Base-by-base conservation (phyloP, 1,284 basidiomycete species). In the Ustilago crameri region DNA sequence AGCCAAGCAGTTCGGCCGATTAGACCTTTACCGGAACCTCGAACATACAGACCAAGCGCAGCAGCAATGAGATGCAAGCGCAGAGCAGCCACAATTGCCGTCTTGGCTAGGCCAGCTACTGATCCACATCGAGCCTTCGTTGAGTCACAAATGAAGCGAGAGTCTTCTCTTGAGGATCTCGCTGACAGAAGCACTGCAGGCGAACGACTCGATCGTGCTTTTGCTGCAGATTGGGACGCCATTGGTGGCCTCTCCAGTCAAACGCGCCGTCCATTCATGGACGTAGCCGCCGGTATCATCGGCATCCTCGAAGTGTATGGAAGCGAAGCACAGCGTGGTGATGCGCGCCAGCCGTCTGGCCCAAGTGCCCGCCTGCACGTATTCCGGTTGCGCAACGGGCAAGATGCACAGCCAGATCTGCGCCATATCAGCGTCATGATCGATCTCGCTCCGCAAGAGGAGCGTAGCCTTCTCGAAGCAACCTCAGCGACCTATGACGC, bases 181-280 rank as follows among this genome's bases (percentile, higher is more conserved):
- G 54, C 38, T 14, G 51, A 52, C 14, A 37, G 41, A 23, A 30
- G 37, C 37, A 46, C 47, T 7, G 47, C 68, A 24, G 58, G 51
- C 18, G 68, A 71, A 34, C 61, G 62, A 5, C 54, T 71, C 7
- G 62, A 71, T 4, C 53, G 34, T 7, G 68, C 62, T 18, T 65
- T 71, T 41, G 55, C 68, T 15, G 53, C 54, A 8, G 58, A 71
- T 17, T 71, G 68, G 68, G 62, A 71, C 12, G 54, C 43, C n/a
- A 41, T 71, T 9, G 68, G 68, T 15, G 44, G 58, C 14, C 51
- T 71, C 0, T 45, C 58, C 32, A 44, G 55, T 7, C 9, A 57
- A n/a, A 53, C 68, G 2, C 52, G 58, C 14, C 53, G 62, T 20
- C 62, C 68, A 5, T 71, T 71, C 22, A 71, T 71, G 68, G 68